phyloP scores from a whole-genome alignment of 2,329 filamentous ascomycete species.

The Penicillium brasilianum region DNA sequence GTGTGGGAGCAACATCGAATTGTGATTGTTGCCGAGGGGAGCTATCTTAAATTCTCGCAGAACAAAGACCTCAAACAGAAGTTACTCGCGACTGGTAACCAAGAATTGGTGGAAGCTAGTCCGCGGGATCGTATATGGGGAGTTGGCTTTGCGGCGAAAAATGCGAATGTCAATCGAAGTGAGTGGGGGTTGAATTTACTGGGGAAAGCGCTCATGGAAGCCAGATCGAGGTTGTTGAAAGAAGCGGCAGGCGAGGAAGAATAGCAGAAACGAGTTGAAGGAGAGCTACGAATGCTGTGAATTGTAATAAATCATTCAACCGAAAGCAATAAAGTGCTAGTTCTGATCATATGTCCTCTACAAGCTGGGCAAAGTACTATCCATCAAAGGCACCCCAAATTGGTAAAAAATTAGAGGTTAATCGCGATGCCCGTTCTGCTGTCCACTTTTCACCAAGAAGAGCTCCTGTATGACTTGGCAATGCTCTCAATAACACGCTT shows the following conservation, averaged over 20 bases:
- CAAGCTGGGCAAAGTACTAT: too few species aligned
- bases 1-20: background rate
- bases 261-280: too few species aligned
- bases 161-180: constrained; percentile 1
- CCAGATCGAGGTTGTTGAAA: background rate
- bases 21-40: background rate
- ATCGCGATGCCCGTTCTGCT: too few species aligned
- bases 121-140: constrained; percentile 3
- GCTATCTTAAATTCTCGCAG: constrained; percentile 7
- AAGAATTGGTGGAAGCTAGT: constrained; percentile 4
- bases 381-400: too few species aligned
- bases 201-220: constrained; percentile 3
- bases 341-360: too few species aligned
- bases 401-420: too few species aligned
- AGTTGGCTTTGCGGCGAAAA: background rate
- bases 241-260: background rate
- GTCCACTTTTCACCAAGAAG: too few species aligned
- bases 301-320: too few species aligned
- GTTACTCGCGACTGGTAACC: background rate
- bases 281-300: too few species aligned
- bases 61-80: background rate
- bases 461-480: too few species aligned
- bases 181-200: constrained; percentile 2
- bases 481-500: too few species aligned
- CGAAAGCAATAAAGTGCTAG: too few species aligned